phyloP scores from a whole-genome alignment of 371 early-diverging fungal species.

The Synchytrium microbalum region DNA sequence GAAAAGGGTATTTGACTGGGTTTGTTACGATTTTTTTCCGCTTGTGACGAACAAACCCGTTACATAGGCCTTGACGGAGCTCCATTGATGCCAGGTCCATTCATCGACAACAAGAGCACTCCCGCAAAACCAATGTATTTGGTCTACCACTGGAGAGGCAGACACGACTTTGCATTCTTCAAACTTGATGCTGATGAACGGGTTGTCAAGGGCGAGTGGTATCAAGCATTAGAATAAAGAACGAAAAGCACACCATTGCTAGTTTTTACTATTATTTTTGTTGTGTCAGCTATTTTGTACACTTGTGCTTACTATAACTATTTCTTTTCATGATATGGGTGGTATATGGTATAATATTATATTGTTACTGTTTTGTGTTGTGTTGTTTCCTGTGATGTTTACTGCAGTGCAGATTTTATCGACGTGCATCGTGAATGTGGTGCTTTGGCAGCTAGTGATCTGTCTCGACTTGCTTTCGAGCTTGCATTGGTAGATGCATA shows the following conservation, averaged over 20 bases:
- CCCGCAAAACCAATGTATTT: slow-evolving; percentile 17
- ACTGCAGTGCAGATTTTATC: no score
- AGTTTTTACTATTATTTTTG: neutral
- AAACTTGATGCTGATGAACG: slow-evolving; percentile 13
- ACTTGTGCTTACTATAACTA: no score
- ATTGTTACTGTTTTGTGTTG: no score
- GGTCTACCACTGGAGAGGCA: slow-evolving; percentile 55
- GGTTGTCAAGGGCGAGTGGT: slow-evolving; percentile 14
- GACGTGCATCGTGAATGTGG: no score
- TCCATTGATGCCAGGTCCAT: neutral
- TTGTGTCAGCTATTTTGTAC: neutral
- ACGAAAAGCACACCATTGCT: neutral
- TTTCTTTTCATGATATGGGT: no score
- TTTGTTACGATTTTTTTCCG: neutral
- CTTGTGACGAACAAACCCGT: no score
- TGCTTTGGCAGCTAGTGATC: neutral
- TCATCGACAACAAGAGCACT: neutral
- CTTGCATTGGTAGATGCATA: neutral
- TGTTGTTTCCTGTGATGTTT: no score
- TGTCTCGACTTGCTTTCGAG: neutral
- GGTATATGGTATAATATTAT: no score
- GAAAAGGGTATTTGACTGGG: neutral
- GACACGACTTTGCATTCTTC: slow-evolving; percentile 57
- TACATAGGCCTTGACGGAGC: neutral
- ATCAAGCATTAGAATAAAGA: slow-evolving; percentile 7